Conservation (phyloP, 1,284 basidiomycete genomes). For the Mycena citricolor region DNA sequence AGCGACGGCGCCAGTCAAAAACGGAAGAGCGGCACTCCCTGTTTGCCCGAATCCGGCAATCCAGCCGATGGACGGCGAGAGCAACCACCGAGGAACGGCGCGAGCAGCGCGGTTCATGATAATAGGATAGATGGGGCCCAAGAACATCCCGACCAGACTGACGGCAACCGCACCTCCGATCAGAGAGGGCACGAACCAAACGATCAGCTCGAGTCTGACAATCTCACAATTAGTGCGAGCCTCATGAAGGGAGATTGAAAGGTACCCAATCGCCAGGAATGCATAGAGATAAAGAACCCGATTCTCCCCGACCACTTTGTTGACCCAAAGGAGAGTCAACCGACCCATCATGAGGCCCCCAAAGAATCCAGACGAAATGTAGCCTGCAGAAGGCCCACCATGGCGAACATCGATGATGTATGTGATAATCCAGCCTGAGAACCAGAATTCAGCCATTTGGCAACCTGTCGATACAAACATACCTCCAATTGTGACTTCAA, state of each 20-base stretch:
- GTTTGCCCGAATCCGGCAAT: slow-evolving; percentile 66
- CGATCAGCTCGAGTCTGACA: slow-evolving; percentile 36
- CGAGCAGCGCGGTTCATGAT: slow-evolving; percentile 58
- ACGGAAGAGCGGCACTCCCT: slow-evolving; percentile 66
- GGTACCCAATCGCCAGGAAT: slow-evolving; percentile 31
- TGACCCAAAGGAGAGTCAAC: slow-evolving; percentile 30
- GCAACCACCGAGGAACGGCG: slow-evolving; percentile 60
- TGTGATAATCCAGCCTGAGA: slow-evolving; percentile 41
- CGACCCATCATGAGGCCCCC: slow-evolving; percentile 32
- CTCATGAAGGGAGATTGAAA: slow-evolving; percentile 29
- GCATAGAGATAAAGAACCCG: slow-evolving; percentile 29
- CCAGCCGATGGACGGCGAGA: slow-evolving; percentile 68
- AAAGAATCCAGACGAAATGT: slow-evolving; percentile 36
- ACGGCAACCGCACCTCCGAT: slow-evolving; percentile 24
- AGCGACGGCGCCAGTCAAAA: slow-evolving; percentile 59
- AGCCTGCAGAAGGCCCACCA: slow-evolving; percentile 32
- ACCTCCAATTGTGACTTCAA: slow-evolving; percentile 46
- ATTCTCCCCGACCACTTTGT: slow-evolving; percentile 31
- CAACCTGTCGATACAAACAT: slow-evolving; percentile 14
- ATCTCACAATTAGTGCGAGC: not conserved
- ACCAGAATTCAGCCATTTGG: not conserved
- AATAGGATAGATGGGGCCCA: slow-evolving; percentile 68
- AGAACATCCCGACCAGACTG: slow-evolving; percentile 23
- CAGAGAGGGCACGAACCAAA: slow-evolving; percentile 42
- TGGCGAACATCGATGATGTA: slow-evolving; percentile 34